Evolutionary conservation across 768 basidiomycete genomes (phyloP), one percentile per base, ranked within the genome.

Genomic region (Tricholomella constricta): DNA sequence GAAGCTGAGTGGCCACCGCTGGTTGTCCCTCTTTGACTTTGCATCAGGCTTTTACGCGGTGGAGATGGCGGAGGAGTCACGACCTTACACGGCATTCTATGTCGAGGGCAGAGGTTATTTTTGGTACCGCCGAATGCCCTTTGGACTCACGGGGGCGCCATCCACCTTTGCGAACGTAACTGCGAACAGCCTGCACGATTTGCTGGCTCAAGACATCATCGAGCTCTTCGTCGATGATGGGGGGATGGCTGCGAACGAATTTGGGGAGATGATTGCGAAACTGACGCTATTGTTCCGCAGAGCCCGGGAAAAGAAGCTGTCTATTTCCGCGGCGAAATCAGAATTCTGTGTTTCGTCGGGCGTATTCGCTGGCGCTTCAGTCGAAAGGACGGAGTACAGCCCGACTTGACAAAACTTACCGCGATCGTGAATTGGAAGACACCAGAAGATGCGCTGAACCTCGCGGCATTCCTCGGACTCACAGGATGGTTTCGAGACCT

Each of bases 201-300:
- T 29, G 29, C 26, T 72, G 2, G 22, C 72, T 1, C 59, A 51
- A 8, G 46, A 63, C 1, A 49, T 60, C 6, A 22, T 74, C 15
- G 70, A 76, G 48, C 57, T 72, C 11, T 77, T 76, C 32, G 72
- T 79, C 0, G 73, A 79, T 44, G 72, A 79, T 52, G 68, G 72
- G 0, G 69, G 64, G 1, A 41, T 62, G 1, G 66, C 69, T 19
- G 67, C 55, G 0, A 65, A 77, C 56, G 47, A 45, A 0, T 75
- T 77, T 41, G 60, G 67, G 6, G 29, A 6, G 29, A 29, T 6
- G 29, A 29, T 29, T 6, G 6, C 6, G 6, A 29, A 29, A 11
- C 29, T 29, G 29, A 29, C 29, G 11, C 11, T 11, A 29, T 29
- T 32, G 31, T 32, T 32, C 31, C 2, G 10, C 31, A 32, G 31